Percentiles rank a stretch among this genome's conserved stretches.
phyloP scores from a whole-genome alignment of 2,329 filamentous ascomycete species.

The Xylaria sp. region DNA sequence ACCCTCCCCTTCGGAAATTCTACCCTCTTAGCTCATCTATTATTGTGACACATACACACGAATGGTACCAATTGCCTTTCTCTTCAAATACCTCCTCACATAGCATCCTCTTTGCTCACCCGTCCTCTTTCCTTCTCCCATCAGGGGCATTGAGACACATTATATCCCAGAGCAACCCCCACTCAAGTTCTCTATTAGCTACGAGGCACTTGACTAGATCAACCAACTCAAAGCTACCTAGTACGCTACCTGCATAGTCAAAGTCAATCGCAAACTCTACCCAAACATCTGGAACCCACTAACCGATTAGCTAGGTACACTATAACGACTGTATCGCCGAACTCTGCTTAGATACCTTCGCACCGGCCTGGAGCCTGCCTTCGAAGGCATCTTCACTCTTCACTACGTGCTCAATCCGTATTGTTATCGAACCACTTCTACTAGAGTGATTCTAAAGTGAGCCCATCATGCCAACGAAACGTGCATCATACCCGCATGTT shows the following conservation, averaged over 20 bases:
- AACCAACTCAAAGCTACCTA: conserved; percentile 18
- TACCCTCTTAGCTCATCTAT: conserved; percentile 28
- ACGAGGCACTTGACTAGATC: not conserved
- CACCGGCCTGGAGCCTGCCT: conserved; percentile 25
- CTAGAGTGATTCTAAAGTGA: not conserved
- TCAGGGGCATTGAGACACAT: conserved; percentile 7
- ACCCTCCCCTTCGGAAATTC: conserved; percentile 29
- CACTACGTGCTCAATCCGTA: conserved; percentile 39
- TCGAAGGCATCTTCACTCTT: conserved; percentile 33
- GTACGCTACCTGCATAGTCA: conserved; percentile 21
- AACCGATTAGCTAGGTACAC: conserved; percentile 21
- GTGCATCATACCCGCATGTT: conserved; percentile 52
- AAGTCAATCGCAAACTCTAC: conserved; percentile 26
- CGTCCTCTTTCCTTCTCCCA: not conserved
- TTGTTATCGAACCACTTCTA: conserved; percentile 30
- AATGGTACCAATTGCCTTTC: conserved; percentile 20
- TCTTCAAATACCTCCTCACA: conserved; percentile 14
- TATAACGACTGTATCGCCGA: not conserved
- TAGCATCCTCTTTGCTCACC: conserved; percentile 14
- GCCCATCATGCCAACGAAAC: conserved; percentile 55
- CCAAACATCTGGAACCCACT: conserved; percentile 15
- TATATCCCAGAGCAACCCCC: not conserved
- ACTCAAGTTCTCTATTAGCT: conserved; percentile 1
- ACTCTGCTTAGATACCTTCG: not conserved
- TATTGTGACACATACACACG: conserved; percentile 21